phyloP scores from a whole-genome alignment of 345 rosid genomes.

The Psidium friedrichsthalianum region DNA sequence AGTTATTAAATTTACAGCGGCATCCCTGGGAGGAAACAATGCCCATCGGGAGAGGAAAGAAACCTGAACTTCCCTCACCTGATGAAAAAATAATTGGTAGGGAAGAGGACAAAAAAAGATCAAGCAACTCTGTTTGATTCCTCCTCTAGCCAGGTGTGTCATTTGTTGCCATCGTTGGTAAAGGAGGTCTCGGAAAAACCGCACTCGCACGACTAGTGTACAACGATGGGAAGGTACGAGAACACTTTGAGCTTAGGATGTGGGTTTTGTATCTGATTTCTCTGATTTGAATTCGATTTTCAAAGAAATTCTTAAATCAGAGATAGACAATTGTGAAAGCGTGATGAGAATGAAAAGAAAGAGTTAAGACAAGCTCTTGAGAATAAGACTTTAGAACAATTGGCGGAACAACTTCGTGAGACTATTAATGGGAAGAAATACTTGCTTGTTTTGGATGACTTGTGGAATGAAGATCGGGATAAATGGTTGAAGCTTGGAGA shows the following conservation, averaged over 20 bases:
- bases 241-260: background rate
- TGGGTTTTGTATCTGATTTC: background rate
- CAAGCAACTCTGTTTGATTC: background rate
- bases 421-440: no score
- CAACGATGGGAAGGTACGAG: background rate
- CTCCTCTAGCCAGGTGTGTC: background rate
- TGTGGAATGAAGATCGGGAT: no score
- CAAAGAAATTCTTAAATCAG: background rate
- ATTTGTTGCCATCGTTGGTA: background rate
- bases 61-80: accelerated
- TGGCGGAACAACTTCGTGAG: accelerated
- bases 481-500: no score
- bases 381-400: no score
- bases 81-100: background rate
- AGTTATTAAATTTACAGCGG: background rate
- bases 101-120: background rate
- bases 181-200: background rate
- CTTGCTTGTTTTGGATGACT: no score
- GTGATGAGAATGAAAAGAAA: no score
- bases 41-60: background rate
- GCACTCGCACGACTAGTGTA: background rate
- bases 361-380: no score
- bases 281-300: background rate
- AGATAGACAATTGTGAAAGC: no score
- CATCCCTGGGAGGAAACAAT: background rate